Evolutionary conservation across 2,329 filamentous ascomycete species (phyloP), one percentile per base, ranked within the genome.

Genomic region (Colletotrichum siamense): DNA sequence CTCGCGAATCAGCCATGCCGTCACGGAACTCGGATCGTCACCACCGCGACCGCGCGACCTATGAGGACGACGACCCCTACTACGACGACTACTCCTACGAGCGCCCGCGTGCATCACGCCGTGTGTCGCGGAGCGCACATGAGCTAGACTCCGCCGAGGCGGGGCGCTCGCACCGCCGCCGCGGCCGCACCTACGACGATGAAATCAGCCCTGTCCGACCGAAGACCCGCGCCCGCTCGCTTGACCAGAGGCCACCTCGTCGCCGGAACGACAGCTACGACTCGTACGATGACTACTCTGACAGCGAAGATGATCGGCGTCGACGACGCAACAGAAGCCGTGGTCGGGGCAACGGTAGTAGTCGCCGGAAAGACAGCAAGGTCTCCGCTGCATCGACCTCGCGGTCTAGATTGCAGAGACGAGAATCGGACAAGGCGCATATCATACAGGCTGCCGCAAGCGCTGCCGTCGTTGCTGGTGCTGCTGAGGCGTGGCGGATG

Each of bases 401-500:
- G 34, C 64, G 64, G 26, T 26, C 44, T 28, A n/a, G 32, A 10
- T 52, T 18, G 8, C 32, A 59, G 44, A n/a, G 67, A 4, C 30
- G 57, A 10, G 67, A 75, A 8, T n/a, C 69, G 55, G 69, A 66
- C 18, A 69, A 63, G 44, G 61, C 73, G 16, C 61, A 72, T 22
- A 77, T 76, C 13, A 32, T 78, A 24, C 71, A 76, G 59, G 76
- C 75, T 9, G 77, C 76, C 0, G 76, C 71, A 18, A 73, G 76
- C 15, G 76, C 77, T 10, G 77, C 77, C 3, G 65, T 78, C 1
- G 76, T 69, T 4, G 77, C 77, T 6, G 72, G 77, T 6, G 77
- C 77, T 24, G 63, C 72, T 1, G 77, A 78, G 62, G 77, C 73
- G 1, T 78, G 77, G 77, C 36, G 63, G 12, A 71, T 76, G 72